Evolutionary conservation across 768 basidiomycete genomes (phyloP), one percentile per base, ranked within the genome.

Genomic region (Suillus variegatus): DNA sequence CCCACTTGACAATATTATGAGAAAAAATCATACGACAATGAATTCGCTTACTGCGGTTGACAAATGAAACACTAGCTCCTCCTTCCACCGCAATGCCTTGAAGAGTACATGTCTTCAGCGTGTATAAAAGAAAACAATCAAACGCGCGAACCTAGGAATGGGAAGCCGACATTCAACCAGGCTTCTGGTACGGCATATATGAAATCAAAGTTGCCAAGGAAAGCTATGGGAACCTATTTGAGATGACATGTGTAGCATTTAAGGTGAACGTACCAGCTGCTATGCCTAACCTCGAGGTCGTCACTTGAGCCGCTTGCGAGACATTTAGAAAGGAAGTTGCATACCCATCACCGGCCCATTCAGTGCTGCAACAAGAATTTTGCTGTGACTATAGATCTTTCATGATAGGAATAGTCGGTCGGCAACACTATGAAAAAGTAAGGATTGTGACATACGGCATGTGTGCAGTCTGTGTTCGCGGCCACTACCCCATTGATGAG

Each of bases 321-420:
- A 60, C 41, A 43, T 12, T n/a, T 12, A 43, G 25, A 43, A 60
- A 43, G 28, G 25, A 60, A 60, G 58, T 6, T 52, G 63, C 80
- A 25, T 73, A 89, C 89, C 91, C 84, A 92, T 86, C 6, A 89
- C 90, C 20, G 91, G 90, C 0, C 91, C 91, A 67, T 92, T 90
- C 25, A 92, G 68, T 2, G 88, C 90, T 14, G 88, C 89, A 14
- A 92, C 85, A 20, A 92, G 79, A 18, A 91, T 78, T 73, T 92
- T 92, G 63, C 80, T 81, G 70, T 92, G 91, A 0, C 83, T 82
- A 67, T 87, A 88, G n/a, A 91, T 75, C 90, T 91, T 47, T 13
- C 64, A 51, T 12, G 4, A 43, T 14, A 22, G 64, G 22, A 62
- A 47, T 10, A 25, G 20, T 9, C 40, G n/a, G 41, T 51, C 36